These are phyloP conservation scores for Xylaria sp. DNA, from an alignment of 495 filamentous ascomycete genomes.

Conservation along the genomic window DNA sequence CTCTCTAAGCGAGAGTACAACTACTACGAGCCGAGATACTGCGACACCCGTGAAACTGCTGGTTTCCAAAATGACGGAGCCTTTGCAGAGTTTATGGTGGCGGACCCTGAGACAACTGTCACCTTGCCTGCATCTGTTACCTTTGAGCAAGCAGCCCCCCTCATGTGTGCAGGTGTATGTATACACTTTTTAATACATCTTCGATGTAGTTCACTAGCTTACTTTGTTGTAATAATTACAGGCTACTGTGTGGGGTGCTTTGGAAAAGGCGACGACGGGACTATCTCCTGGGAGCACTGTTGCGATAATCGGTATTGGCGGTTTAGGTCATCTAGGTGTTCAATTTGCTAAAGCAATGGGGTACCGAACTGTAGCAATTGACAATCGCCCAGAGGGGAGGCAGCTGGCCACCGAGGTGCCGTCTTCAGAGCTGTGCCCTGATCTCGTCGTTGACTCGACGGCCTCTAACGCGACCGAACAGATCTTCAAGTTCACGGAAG, in stretches of 20 bases:
- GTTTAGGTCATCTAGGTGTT: constrained; percentile 40
- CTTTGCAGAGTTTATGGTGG: constrained; percentile 46
- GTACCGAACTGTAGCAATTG: constrained; percentile 36
- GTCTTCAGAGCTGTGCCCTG: constrained; percentile 9
- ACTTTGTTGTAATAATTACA: not conserved
- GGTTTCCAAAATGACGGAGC: constrained; percentile 42
- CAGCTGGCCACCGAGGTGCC: constrained; percentile 16
- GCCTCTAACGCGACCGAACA: constrained; percentile 2
- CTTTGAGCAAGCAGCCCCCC: constrained; percentile 44
- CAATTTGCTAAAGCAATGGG: constrained; percentile 41
- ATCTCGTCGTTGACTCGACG: constrained; percentile 10
- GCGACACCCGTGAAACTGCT: constrained; percentile 28
- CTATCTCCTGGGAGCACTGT: constrained; percentile 27
- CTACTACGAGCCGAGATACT: constrained; percentile 32
- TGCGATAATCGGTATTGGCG: constrained; percentile 38
- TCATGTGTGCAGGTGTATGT: constrained; percentile 50
- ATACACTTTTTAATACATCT: not conserved
- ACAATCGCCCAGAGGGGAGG: constrained; percentile 13
- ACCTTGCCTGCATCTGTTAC: constrained; percentile 43
- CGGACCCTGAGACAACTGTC: constrained; percentile 39
- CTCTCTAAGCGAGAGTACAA: constrained; percentile 23
- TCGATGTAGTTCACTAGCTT: not conserved
- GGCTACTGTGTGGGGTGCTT: constrained; percentile 21
- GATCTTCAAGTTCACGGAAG: constrained; percentile 23
- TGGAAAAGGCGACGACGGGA: constrained; percentile 15